These are phyloP conservation scores for Hericium erinaceus DNA, from an alignment of 768 basidiomycete genomes.

Conservation along the genomic window DNA sequence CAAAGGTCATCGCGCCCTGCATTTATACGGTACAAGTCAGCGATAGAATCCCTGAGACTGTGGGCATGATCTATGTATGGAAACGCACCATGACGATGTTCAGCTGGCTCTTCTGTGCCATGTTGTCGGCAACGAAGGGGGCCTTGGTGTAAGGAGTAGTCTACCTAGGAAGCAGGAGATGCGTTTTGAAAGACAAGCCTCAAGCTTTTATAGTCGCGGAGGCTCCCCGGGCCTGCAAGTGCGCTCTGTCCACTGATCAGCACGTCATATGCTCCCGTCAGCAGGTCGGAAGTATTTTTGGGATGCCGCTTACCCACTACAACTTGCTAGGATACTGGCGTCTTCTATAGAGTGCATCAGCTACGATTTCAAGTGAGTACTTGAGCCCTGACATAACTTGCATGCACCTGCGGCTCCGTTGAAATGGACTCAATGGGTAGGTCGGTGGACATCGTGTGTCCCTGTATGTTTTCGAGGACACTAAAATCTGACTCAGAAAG, in stretches of 20 bases:
- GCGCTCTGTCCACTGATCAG: background rate
- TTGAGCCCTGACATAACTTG: no score
- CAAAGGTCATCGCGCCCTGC: constrained; percentile 49
- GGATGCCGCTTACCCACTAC: no score
- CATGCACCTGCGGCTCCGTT: no score
- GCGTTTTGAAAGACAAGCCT: background rate
- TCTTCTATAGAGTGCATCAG: no score
- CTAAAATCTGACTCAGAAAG: no score
- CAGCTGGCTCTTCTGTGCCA: background rate
- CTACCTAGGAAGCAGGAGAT: background rate
- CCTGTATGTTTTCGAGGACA: no score
- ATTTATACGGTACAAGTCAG: background rate
- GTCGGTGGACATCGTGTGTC: no score
- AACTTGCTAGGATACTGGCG: no score
- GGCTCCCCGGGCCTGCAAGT: background rate
- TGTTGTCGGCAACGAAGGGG: background rate
- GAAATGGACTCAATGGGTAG: no score
- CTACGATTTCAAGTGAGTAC: no score
- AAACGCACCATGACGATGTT: background rate
- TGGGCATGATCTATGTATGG: background rate
- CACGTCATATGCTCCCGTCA: background rate
- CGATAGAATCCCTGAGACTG: no score
- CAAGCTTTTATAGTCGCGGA: background rate
- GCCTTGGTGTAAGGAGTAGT: no score
- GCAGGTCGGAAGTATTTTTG: background rate